phyloP scores from a whole-genome alignment of 306 rosid genomes.

The Trifolium dubium region DNA sequence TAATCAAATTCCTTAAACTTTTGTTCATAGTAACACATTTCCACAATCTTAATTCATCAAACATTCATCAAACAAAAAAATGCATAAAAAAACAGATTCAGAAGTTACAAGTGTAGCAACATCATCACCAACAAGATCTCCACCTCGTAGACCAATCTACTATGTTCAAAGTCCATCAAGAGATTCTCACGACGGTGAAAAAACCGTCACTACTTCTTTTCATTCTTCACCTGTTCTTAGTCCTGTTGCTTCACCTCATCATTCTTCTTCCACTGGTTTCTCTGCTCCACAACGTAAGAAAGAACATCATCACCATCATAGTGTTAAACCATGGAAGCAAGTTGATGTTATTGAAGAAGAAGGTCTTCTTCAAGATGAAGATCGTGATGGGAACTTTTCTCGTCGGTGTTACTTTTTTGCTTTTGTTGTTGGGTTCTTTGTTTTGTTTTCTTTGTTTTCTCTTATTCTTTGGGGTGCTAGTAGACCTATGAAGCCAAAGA shows the following conservation, averaged over 20 bases:
- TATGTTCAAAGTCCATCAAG: conserved; percentile 87
- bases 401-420: conserved; percentile 79
- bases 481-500: conserved; percentile 85
- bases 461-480: conserved; percentile 93
- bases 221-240: conserved; percentile 69
- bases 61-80: conserved; percentile 22
- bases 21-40: neutral
- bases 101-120: conserved; percentile 86
- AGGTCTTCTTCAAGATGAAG: conserved; percentile 74
- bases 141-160: conserved; percentile 89
- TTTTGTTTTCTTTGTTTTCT: conserved; percentile 74
- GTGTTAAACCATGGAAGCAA: conserved; percentile 69
- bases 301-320: conserved; percentile 11
- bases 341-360: conserved; percentile 87
- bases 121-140: conserved; percentile 85
- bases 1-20: neutral
- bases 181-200: conserved; percentile 77
- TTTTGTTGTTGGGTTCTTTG: conserved; percentile 73
- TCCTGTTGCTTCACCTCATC: conserved; percentile 78
- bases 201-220: conserved; percentile 83
- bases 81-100: conserved; percentile 96
- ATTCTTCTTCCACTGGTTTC: conserved; percentile 80
- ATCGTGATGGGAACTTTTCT: conserved; percentile 48
- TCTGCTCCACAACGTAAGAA: conserved; percentile 55
- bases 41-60: neutral